A percentile compares a stretch with the other conserved stretches of the same genome.
Conservation (phyloP, 2,329 filamentous ascomycete species). For the Beauveria varroae region DNA sequence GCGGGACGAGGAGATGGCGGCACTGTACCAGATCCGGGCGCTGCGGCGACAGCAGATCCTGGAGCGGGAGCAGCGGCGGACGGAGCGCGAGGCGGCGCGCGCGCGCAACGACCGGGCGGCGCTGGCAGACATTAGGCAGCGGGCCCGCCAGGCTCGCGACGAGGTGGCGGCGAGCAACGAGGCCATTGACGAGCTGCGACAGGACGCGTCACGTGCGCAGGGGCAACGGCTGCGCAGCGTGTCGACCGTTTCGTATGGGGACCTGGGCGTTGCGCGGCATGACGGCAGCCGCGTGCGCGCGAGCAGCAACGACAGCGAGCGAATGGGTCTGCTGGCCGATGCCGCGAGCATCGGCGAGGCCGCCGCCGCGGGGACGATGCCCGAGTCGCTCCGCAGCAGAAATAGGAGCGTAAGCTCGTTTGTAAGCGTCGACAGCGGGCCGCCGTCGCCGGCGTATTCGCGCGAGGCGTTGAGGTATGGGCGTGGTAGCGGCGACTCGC, state of each 20-base stretch:
- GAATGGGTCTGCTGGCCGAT: slow-evolving; percentile 62
- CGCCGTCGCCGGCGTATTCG: slow-evolving; percentile 29
- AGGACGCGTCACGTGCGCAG: slow-evolving; percentile 48
- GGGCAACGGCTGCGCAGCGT: slow-evolving; percentile 58
- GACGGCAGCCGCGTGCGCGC: slow-evolving; percentile 70
- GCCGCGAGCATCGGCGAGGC: slow-evolving; percentile 53
- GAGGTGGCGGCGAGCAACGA: slow-evolving; percentile 36
- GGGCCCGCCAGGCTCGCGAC: slow-evolving; percentile 39
- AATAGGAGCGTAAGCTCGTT: slow-evolving; percentile 46
- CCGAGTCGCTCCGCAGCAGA: slow-evolving; percentile 30
- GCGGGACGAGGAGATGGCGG: slow-evolving; percentile 86
- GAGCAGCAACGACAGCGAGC: slow-evolving; percentile 66
- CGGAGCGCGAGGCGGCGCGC: slow-evolving; percentile 63
- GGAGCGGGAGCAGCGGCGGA: slow-evolving; percentile 70
- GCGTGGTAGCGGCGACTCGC: neutral
- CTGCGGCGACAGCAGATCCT: slow-evolving; percentile 67
- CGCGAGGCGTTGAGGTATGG: neutral
- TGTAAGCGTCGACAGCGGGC: slow-evolving; percentile 44
- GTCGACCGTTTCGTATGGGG: slow-evolving; percentile 69
- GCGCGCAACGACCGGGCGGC: slow-evolving; percentile 61
- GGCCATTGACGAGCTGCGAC: slow-evolving; percentile 52
- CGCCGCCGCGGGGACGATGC: slow-evolving; percentile 24
- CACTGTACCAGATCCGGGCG: slow-evolving; percentile 79
- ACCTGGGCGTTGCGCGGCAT: slow-evolving; percentile 66
- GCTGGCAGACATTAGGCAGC: slow-evolving; percentile 57